Evolutionary conservation across 768 basidiomycete species (phyloP).

Genomic region (Psilocybe tampanensis): DNA sequence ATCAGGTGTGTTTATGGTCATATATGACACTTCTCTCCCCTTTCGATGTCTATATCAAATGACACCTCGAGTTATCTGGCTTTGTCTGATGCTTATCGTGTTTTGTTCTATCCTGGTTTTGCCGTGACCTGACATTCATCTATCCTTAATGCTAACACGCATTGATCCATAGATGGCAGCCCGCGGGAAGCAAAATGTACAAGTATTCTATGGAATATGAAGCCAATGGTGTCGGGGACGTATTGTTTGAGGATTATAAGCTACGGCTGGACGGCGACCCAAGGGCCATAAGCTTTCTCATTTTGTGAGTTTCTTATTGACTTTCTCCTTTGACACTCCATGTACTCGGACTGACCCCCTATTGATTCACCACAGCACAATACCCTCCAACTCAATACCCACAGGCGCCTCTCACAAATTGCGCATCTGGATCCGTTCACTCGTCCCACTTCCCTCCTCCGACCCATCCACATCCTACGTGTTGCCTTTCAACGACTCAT

Average conservation of each 20-base stretch:
- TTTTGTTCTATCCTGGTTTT: too few relatives aligned
- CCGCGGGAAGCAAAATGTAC: slow-evolving; percentile 45
- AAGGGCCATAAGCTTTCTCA: slow-evolving; percentile 52
- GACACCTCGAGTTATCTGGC: too few relatives aligned
- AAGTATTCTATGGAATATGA: slow-evolving; percentile 67
- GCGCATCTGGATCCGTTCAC: slow-evolving; percentile 63
- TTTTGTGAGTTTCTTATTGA: slow-evolving; percentile 49
- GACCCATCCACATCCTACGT: slow-evolving; percentile 32
- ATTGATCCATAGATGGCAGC: slow-evolving; percentile 47
- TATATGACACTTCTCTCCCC: too few relatives aligned
- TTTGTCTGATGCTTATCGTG: too few relatives aligned
- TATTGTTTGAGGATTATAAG: slow-evolving; percentile 54
- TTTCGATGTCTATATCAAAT: too few relatives aligned
- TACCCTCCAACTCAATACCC: slow-evolving; percentile 57
- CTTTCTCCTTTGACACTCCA: neutral
- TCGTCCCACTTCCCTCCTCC: slow-evolving; percentile 32
- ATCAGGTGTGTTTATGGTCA: slow-evolving; percentile 40
- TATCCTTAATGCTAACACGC: neutral
- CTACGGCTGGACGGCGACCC: slow-evolving; percentile 59
- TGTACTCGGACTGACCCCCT: neutral
- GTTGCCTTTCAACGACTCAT: slow-evolving; percentile 48
- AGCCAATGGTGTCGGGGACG: slow-evolving; percentile 59
- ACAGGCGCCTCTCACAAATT: slow-evolving; percentile 61
- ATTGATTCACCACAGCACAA: slow-evolving; percentile 38
- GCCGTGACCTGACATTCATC: too few relatives aligned